Evolutionary conservation across 2,329 filamentous ascomycete species (phyloP), one percentile per base, ranked within the genome.

Genomic region (Apiospora koreana): DNA sequence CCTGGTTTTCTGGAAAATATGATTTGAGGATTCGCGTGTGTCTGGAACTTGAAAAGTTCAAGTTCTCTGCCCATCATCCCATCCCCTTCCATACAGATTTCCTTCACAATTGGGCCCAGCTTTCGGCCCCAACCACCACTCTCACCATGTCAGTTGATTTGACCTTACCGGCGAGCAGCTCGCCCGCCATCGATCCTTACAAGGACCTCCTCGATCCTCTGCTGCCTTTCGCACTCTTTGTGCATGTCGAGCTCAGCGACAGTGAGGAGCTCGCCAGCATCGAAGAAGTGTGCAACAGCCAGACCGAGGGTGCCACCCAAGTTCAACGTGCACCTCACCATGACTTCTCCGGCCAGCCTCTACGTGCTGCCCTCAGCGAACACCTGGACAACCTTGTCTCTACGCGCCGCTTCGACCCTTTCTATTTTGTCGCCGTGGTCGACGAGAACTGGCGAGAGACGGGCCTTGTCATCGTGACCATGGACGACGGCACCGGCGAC

Each of bases 401-500:
- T 16, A 35, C 64, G 1, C 64, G 64, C 41, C 64, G 35, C 64
- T 66, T 66, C 64, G 64, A 66, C 41, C 64, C 64, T 14, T 66
- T 66, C 41, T 45, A 66, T n/a, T 66, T 66, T 25, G 64, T 45
- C 64, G 64, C 64, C 64, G 64, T 66, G 10, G 64, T 66, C 10
- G 38, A 66, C 10, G 14, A 25, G 35, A 14, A 66, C 41, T 66
- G 64, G 64, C 21, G 64, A 0, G 41, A 66, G 64, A 14, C 12
- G 0, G 64, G 41, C 5, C 5, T 66, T 1, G 4, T 66, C 23
- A n/a, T 66, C 38, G 64, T 66, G 64, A 31, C 64, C 38, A 42
- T 66, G 64, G 64, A 66, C 64, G 64, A 66, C 41, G 41, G 64
- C 6, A 45, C 35, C 6, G 23, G 38, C 21, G 62, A 65, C 10